These are phyloP conservation scores for Rhodotorula sp. DNA, from an alignment of 1,284 basidiomycete species.

Conservation along the genomic window DNA sequence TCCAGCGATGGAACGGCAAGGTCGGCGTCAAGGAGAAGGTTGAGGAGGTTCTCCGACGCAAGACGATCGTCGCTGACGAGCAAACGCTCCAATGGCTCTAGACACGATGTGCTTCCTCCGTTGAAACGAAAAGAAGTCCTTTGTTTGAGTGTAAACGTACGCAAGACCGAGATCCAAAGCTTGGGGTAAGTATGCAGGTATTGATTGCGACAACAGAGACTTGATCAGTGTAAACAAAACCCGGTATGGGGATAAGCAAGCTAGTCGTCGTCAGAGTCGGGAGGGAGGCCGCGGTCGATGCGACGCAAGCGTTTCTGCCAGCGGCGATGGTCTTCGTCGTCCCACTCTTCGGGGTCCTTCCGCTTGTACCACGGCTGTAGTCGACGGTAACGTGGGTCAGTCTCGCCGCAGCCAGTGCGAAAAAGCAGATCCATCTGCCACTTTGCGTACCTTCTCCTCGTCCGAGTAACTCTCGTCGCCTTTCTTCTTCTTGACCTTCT, in stretches of 20 bases:
- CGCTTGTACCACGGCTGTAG: constrained; percentile 32
- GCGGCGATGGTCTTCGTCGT: constrained; percentile 19
- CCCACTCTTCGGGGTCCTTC: constrained; percentile 36
- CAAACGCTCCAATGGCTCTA: constrained; percentile 34
- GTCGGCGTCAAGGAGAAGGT: constrained; percentile 71
- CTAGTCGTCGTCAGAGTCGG: constrained; percentile 17
- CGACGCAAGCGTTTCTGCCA: constrained; percentile 19
- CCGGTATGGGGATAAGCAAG: not conserved
- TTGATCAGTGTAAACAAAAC: not conserved
- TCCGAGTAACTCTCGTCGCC: constrained; percentile 35
- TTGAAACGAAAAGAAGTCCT: no score
- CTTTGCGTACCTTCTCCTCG: constrained; percentile 35
- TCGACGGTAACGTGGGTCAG: not conserved
- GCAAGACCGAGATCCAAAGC: no score
- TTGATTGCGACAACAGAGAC: not conserved
- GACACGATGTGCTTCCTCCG: not conserved
- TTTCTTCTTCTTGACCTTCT: constrained; percentile 32
- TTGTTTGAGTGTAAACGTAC: no score
- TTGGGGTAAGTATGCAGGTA: no score
- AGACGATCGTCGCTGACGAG: constrained; percentile 54
- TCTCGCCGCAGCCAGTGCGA: no score
- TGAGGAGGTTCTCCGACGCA: constrained; percentile 65
- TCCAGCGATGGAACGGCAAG: constrained; percentile 57
- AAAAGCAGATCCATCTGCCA: not conserved
- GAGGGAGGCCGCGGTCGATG: constrained; percentile 24